A percentile compares a stretch with the other conserved stretches of the same genome.
phyloP scores from a whole-genome alignment of 768 basidiomycete genomes.

The Xerocomellus amylosporus region DNA sequence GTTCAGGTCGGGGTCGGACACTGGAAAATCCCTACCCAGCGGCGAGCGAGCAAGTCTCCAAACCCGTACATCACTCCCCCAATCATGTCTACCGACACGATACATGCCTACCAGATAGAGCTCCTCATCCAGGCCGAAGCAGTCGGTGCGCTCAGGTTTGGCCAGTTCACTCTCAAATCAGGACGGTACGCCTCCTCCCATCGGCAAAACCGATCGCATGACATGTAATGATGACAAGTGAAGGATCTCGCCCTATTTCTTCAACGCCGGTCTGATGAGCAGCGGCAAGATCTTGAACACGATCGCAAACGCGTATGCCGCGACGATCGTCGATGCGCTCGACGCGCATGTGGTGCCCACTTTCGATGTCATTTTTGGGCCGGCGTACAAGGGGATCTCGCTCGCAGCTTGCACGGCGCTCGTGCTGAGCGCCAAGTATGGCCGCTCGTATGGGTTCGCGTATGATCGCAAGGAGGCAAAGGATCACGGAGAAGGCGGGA shows the following conservation, averaged over 20 bases:
- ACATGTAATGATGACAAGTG: not conserved
- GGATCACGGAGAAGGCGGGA: constrained; percentile 94
- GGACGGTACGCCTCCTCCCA: constrained; percentile 63
- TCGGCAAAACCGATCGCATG: not conserved
- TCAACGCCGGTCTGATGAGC: constrained; percentile 89
- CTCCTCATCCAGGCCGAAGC: constrained; percentile 68
- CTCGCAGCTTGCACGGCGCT: constrained; percentile 85
- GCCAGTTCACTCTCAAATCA: constrained; percentile 90
- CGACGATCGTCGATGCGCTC: constrained; percentile 61
- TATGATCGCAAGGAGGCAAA: constrained; percentile 97
- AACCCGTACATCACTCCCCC: no score
- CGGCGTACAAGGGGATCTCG: constrained; percentile 96
- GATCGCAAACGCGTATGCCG: constrained; percentile 79
- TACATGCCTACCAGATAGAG: constrained; percentile 55
- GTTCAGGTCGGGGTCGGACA: no score
- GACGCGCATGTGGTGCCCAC: constrained; percentile 30
- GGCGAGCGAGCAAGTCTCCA: no score
- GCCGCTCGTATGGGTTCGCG: constrained; percentile 71
- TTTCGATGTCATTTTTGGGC: constrained; percentile 90
- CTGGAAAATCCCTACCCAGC: no score
- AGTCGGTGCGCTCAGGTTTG: constrained; percentile 81
- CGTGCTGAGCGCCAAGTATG: constrained; percentile 63
- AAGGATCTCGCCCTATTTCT: constrained; percentile 93
- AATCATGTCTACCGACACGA: constrained; percentile 21
- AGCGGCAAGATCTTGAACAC: constrained; percentile 77